A percentile compares a stretch with the other conserved stretches of the same genome.
Evolutionary conservation across 768 basidiomycete genomes (phyloP).

Genomic region (Mycena olivaceomarginata): DNA sequence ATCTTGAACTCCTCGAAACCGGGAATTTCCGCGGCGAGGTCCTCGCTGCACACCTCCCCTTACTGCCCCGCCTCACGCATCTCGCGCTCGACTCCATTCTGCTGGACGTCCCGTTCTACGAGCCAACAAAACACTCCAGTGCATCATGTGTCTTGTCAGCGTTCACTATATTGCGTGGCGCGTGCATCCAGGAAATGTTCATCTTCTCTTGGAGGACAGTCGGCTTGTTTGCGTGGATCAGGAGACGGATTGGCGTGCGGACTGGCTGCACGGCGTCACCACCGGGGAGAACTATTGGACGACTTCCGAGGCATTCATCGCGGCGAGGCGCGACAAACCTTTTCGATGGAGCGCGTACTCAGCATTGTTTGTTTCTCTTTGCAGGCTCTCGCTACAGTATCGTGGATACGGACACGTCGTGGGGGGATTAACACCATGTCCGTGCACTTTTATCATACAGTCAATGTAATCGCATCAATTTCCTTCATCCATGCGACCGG

Average conservation of each 20-base stretch:
- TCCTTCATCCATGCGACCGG: no score
- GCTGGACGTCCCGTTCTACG: neutral
- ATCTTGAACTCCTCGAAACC: neutral
- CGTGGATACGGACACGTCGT: neutral
- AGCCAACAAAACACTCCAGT: neutral
- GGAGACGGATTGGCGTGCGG: no score
- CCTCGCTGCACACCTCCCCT: neutral
- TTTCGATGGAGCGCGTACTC: no score
- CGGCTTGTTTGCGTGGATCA: neutral
- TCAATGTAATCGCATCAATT: no score
- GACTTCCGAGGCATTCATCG: neutral
- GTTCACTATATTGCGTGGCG: neutral
- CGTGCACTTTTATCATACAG: no score
- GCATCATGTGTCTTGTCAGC: neutral
- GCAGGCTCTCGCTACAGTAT: neutral
- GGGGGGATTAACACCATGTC: neutral
- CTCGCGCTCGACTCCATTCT: neutral
- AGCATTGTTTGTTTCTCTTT: neutral
- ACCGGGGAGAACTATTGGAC: neutral
- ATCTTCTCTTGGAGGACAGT: neutral
- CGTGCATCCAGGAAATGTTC: no score
- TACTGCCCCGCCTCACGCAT: neutral
- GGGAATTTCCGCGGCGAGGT: neutral
- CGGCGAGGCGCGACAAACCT: neutral
- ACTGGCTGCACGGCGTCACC: neutral